Conservation (phyloP, 164 flowering plant species). For the Chimonanthus salicifolius region DNA sequence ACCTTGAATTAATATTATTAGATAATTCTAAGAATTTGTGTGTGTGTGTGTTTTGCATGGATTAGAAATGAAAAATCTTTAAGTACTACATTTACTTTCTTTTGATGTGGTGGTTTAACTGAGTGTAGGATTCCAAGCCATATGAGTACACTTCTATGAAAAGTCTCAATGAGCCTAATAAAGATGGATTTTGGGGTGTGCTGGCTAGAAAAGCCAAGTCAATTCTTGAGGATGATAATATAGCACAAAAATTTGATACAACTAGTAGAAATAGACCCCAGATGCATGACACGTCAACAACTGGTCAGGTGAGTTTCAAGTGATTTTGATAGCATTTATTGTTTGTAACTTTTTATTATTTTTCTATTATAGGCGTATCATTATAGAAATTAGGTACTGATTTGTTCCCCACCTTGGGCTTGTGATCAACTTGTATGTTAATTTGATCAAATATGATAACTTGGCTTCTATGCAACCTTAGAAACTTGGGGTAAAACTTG, state of each 20-base stretch:
- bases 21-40: not conserved
- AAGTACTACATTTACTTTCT: not conserved
- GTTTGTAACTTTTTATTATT: not conserved
- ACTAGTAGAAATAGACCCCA: conserved; percentile 22
- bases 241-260: conserved; percentile 26
- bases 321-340: not conserved
- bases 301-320: conserved; percentile 38
- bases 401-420: not conserved
- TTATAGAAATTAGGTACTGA: not conserved
- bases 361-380: not conserved
- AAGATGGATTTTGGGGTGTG: conserved; percentile 81
- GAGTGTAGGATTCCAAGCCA: conserved; percentile 40
- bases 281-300: conserved; percentile 22
- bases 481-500: not conserved
- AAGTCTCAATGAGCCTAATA: conserved; percentile 44
- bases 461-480: not conserved
- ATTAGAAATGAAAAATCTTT: no score
- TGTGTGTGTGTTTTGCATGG: not conserved
- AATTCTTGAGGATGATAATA: conserved; percentile 70
- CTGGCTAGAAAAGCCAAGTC: conserved; percentile 86
- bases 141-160: conserved; percentile 47
- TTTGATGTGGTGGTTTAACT: conserved; percentile 7
- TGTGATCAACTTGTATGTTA: not conserved
- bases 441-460: not conserved
- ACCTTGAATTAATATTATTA: no score